Base-by-base conservation (phyloP, 371 early-diverging fungal species). In the Mortierella sp. region DNA sequence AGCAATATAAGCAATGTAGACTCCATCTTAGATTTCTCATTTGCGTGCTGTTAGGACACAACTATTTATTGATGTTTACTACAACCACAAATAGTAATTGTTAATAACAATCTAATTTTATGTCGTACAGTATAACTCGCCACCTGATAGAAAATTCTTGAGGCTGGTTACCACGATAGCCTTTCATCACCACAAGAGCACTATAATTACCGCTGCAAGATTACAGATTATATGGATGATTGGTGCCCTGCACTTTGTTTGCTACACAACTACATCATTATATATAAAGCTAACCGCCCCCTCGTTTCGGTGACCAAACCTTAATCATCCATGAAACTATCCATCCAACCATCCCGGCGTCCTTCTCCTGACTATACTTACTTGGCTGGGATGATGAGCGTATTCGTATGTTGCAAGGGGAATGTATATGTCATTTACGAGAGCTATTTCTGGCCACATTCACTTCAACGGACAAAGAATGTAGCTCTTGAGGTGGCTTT, bases 281-380 rank as follows among this genome's bases (percentile, higher is more conserved):
- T 22, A 28, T 55, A 55, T 10, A 13, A 22, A 55, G 3, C 10
- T 38, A 33, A 22, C 10, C 1, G 10, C 21, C 60, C 60, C 60
- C 60, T 59, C 60, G 60, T 59, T 59, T 59, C 21, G 41, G 41
- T 4, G 36, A 6, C 41, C 4, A 6, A 15, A 45, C 22, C n/a
- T 59, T 59, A 8, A 15, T 33, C n/a, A 10, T 38, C n/a, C 40
- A 59, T 59, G 60, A 59, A 59, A 59, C 60, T 38, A 13, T 58
- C 28, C 58, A 58, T 58, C 19, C 28, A n/a, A 22, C 21, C 22
- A 7, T 8, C n/a, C 58, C 10, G 58, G 58, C 24, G 33, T 38
- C 41, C 16, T 59, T 28, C 28, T 55, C 55, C 55, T 55, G 28
- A 28, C 11, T 19, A 13, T 22, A 52, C n/a, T 52, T 3, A n/a